phyloP scores from a whole-genome alignment of 495 filamentous ascomycete species.

The Tirmania nivea region DNA sequence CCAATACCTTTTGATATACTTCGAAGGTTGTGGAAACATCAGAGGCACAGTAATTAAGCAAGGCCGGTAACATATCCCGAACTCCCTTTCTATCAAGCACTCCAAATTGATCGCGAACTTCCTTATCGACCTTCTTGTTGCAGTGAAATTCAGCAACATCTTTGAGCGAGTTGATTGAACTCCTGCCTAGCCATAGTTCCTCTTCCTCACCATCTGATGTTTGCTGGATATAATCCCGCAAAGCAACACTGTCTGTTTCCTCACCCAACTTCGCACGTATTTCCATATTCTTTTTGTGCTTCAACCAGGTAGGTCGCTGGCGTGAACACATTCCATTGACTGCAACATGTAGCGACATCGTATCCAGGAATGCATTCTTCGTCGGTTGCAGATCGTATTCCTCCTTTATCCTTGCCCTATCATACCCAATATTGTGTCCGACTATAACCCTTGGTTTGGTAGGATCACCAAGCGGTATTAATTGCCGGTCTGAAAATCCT shows the following conservation, averaged over 20 bases:
- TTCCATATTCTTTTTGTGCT: conserved; percentile 73
- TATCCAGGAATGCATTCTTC: conserved; percentile 77
- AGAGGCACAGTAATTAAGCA: conserved; percentile 87
- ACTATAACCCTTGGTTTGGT: conserved; percentile 50
- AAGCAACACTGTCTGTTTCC: conserved; percentile 33
- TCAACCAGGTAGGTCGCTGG: conserved; percentile 91
- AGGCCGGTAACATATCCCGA: conserved; percentile 44
- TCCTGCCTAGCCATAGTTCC: conserved; percentile 84
- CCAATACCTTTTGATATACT: conserved; percentile 81
- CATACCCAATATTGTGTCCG: conserved; percentile 92
- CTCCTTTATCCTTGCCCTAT: conserved; percentile 68
- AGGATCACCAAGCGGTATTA: conserved; percentile 69
- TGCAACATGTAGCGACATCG: conserved; percentile 94
- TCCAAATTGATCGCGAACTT: conserved; percentile 66
- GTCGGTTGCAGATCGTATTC: conserved; percentile 72
- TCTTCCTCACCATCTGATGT: conserved; percentile 49
- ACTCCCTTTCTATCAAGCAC: conserved; percentile 53
- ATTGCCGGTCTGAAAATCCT: conserved; percentile 50
- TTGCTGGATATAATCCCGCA: conserved; percentile 6
- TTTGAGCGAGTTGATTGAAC: conserved; percentile 81
- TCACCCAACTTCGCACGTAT: conserved; percentile 57
- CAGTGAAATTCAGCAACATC: conserved; percentile 97
- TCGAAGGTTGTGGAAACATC: conserved; percentile 84
- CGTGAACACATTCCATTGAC: conserved; percentile 98
- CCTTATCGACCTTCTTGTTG: conserved; percentile 77